These are phyloP conservation scores for Leccinellum rugosiceps DNA, from an alignment of 768 basidiomycete genomes.

Conservation along the genomic window DNA sequence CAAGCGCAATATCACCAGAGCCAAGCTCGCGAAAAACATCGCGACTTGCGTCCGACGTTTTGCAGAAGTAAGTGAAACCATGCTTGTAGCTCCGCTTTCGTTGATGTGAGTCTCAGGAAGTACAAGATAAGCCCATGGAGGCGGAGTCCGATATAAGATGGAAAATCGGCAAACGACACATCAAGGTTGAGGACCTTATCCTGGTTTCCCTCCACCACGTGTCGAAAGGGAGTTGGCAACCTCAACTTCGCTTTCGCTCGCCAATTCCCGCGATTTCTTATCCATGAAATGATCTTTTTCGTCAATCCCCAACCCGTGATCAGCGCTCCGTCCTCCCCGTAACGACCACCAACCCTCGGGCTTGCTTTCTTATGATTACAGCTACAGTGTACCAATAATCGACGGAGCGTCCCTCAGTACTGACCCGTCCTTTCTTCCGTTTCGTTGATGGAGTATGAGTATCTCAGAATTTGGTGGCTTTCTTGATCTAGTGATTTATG, in stretches of 20 bases:
- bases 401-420: not conserved
- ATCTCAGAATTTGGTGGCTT: not conserved
- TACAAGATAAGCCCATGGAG: slow-evolving; percentile 51
- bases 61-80: slow-evolving; percentile 43
- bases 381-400: not conserved
- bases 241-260: slow-evolving; percentile 56
- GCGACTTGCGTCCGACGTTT: slow-evolving; percentile 75
- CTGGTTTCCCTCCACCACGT: slow-evolving; percentile 82
- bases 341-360: not conserved
- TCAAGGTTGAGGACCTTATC: slow-evolving; percentile 63
- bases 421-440: not conserved
- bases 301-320: not conserved
- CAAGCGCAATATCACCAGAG: slow-evolving; percentile 70
- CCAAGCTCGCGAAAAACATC: slow-evolving; percentile 76
- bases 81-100: not conserved
- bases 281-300: slow-evolving; percentile 1
- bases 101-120: slow-evolving; percentile 38
- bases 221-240: slow-evolving; percentile 81
- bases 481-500: not conserved
- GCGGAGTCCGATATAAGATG: slow-evolving; percentile 60
- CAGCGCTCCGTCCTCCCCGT: not conserved
- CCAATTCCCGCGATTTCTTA: not conserved
- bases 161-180: slow-evolving; percentile 56
- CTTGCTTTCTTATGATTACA: not conserved
- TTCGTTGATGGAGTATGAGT: not conserved